Conservation (phyloP, 2,329 filamentous ascomycete species). For the Calonectria pteridis region DNA sequence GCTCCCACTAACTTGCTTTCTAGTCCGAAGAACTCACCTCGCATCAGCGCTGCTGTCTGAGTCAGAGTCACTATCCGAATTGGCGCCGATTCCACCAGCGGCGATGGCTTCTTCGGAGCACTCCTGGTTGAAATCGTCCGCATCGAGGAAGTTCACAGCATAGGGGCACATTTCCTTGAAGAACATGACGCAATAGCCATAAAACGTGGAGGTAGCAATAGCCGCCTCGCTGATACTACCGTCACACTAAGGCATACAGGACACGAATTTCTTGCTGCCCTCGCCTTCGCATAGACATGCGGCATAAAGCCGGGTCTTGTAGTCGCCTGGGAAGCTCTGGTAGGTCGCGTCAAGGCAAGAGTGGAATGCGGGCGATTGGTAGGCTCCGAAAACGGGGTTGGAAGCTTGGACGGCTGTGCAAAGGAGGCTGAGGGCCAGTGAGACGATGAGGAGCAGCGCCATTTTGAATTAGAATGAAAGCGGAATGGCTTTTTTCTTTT, state of each 20-base stretch:
- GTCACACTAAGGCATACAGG: background rate
- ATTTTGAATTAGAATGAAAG: constrained; percentile 1
- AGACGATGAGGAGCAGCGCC: background rate
- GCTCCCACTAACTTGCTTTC: background rate
- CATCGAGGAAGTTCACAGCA: background rate
- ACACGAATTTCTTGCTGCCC: constrained; percentile 5
- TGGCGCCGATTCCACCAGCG: background rate
- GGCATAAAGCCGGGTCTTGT: constrained; percentile 3
- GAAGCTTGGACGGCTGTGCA: background rate
- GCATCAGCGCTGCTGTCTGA: background rate
- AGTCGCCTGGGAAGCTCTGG: constrained; percentile 15
- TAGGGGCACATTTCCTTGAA: constrained; percentile 11
- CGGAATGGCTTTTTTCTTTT: background rate
- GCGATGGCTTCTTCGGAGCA: constrained; percentile 10
- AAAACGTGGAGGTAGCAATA: background rate
- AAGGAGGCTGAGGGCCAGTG: constrained; percentile 4
- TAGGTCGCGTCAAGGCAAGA: constrained; percentile 4
- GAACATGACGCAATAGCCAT: constrained; percentile 6
- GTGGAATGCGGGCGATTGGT: background rate
- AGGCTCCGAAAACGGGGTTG: constrained; percentile 8
- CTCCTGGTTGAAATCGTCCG: background rate
- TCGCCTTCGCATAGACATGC: constrained; percentile 5
- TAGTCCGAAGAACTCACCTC: background rate
- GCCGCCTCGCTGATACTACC: background rate
- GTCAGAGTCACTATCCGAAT: background rate